phyloP scores from a whole-genome alignment of 768 basidiomycete genomes.

The Auricularia sp. region DNA sequence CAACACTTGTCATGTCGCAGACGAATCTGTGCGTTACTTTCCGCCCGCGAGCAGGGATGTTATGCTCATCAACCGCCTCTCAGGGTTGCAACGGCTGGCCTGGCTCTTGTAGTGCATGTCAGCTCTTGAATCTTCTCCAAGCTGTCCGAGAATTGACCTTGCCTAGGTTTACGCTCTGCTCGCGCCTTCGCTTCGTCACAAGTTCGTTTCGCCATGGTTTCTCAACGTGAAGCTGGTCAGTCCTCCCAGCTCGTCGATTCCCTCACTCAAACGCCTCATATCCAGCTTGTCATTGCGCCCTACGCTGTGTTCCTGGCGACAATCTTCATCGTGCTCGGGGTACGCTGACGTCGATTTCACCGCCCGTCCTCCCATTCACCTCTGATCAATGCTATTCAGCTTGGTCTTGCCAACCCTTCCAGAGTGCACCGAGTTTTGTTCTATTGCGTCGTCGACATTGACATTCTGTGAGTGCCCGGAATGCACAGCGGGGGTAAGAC shows the following conservation, averaged over 20 bases:
- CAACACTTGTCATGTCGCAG: background rate
- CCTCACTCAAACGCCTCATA: background rate
- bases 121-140: background rate
- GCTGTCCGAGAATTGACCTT: background rate
- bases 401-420: background rate
- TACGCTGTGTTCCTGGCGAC: background rate
- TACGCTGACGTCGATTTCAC: background rate
- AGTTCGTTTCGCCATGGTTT: background rate
- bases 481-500: background rate
- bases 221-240: background rate
- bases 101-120: background rate
- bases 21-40: background rate
- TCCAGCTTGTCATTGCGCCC: background rate
- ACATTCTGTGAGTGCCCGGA: background rate
- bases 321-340: background rate
- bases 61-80: background rate
- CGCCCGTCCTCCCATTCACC: background rate
- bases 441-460: background rate
- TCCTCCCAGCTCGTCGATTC: background rate
- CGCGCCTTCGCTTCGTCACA: background rate
- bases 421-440: background rate
- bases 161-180: background rate
- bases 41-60: background rate
- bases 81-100: background rate
- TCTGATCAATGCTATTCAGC: background rate